Evolutionary conservation across 345 rosid genomes (phyloP).

Genomic region (Acer negundo): DNA sequence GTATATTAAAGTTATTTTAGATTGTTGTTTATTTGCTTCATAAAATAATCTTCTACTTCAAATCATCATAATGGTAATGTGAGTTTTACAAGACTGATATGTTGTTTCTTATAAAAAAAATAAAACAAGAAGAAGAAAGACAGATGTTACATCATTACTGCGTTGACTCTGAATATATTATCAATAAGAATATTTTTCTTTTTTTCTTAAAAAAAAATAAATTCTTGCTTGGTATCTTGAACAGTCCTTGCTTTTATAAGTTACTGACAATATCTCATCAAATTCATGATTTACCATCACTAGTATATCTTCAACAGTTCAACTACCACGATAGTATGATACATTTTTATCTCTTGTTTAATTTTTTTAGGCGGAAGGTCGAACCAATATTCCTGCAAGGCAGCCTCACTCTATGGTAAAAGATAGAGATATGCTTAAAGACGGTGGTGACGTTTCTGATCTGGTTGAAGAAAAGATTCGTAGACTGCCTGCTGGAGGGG

Average conservation of each 20-base stretch:
- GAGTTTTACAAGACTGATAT: constrained; percentile 6
- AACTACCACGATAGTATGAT: neutral
- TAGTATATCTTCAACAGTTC: neutral
- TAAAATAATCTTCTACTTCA: neutral
- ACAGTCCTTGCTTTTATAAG: neutral
- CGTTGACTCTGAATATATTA: neutral
- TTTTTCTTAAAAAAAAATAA: neutral
- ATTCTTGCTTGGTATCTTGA: neutral
- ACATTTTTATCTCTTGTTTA: constrained; percentile 11
- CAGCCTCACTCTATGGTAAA: constrained; percentile 42
- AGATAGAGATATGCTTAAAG: constrained; percentile 45
- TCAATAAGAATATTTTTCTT: neutral
- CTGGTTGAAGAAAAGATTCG: constrained; percentile 49
- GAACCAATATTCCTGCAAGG: constrained; percentile 34
- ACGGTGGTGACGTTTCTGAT: constrained; percentile 45
- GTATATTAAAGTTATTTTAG: constrained; percentile 20
- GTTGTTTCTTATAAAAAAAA: neutral
- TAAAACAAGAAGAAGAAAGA: neutral
- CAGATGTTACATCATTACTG: neutral
- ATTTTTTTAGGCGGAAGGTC: constrained; percentile 42
- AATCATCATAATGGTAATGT: neutral
- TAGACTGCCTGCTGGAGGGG: constrained; percentile 56
- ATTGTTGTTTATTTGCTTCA: neutral
- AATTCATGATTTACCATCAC: neutral
- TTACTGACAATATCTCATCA: neutral